Evolutionary conservation across 1,139 yeast species (phyloP).

Genomic region (Sporopachydermia cereana): DNA sequence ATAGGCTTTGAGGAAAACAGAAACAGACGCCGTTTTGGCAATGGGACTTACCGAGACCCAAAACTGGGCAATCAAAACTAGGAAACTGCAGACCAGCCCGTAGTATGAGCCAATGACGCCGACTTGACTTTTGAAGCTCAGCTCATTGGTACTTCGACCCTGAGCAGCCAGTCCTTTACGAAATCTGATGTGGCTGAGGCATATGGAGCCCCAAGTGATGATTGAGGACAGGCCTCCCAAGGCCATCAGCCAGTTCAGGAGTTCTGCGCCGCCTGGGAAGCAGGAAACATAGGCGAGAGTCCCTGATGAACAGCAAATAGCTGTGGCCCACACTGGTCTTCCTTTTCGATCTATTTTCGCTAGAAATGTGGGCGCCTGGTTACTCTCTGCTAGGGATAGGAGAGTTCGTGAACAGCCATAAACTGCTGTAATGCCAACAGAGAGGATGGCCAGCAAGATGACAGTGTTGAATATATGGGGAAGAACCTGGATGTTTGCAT

Average conservation of each 20-base stretch:
- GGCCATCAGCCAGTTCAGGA: slow-evolving; percentile 57
- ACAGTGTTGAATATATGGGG: slow-evolving; percentile 43
- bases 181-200: slow-evolving; percentile 38
- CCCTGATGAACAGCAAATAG: slow-evolving; percentile 42
- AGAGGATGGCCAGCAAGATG: slow-evolving; percentile 35
- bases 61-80: slow-evolving; percentile 47
- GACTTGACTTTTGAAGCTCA: slow-evolving; percentile 42
- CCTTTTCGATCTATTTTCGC: slow-evolving; percentile 47
- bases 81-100: slow-evolving; percentile 34
- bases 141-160: slow-evolving; percentile 34
- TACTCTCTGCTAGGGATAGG: slow-evolving; percentile 41
- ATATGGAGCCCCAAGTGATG: slow-evolving; percentile 47
- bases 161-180: slow-evolving; percentile 37
- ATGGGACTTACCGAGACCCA: slow-evolving; percentile 22
- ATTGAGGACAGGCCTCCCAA: slow-evolving; percentile 51
- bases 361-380: slow-evolving; percentile 16
- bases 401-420: slow-evolving; percentile 57
- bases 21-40: slow-evolving; percentile 20
- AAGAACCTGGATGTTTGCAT: slow-evolving; percentile 42
- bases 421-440: slow-evolving; percentile 47
- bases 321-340: slow-evolving; percentile 42
- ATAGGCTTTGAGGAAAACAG: slow-evolving; percentile 24
- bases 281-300: slow-evolving; percentile 51
- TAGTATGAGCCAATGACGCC: slow-evolving; percentile 44
- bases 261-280: slow-evolving; percentile 34